phyloP scores from a whole-genome alignment of 73 alveolate species.

The Symbiodinium pilosum region DNA sequence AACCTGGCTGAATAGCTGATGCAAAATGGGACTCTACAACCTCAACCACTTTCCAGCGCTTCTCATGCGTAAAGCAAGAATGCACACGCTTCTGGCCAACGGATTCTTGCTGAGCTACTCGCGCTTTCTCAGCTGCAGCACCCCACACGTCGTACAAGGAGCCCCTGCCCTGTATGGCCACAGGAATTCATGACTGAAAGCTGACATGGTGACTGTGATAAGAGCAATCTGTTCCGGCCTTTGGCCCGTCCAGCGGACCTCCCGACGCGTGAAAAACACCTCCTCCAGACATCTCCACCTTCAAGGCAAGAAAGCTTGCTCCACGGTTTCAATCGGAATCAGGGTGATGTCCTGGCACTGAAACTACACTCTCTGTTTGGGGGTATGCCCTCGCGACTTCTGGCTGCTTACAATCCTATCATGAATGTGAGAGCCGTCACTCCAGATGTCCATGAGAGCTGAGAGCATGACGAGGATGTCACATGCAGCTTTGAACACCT shows the following conservation, averaged over 20 bases:
- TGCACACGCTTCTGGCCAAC: no score
- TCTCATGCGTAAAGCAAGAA: no score
- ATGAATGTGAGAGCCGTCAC: no score
- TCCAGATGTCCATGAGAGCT: neutral
- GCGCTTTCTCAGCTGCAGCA: slow-evolving; percentile 88
- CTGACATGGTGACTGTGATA: neutral
- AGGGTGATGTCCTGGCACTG: neutral
- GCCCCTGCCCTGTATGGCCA: slow-evolving; percentile 50
- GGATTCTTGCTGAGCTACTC: no score
- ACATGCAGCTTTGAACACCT: slow-evolving; percentile 87
- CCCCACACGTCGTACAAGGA: slow-evolving; percentile 88
- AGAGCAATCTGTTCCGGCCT: neutral
- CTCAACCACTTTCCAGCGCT: neutral
- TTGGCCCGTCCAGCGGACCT: slow-evolving; percentile 82
- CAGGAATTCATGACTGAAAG: neutral
- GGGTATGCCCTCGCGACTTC: no score
- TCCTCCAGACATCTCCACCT: slow-evolving; percentile 90
- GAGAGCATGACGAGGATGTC: slow-evolving; percentile 41
- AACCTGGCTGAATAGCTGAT: neutral
- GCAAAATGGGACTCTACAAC: neutral
- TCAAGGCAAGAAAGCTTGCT: no score
- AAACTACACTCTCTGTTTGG: neutral
- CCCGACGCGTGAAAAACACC: slow-evolving; percentile 74
- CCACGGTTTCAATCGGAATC: no score
- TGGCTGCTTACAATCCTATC: no score